These are phyloP conservation scores for Fraxinus albicans DNA, from an alignment of 305 asterid species.

Conservation along the genomic window DNA sequence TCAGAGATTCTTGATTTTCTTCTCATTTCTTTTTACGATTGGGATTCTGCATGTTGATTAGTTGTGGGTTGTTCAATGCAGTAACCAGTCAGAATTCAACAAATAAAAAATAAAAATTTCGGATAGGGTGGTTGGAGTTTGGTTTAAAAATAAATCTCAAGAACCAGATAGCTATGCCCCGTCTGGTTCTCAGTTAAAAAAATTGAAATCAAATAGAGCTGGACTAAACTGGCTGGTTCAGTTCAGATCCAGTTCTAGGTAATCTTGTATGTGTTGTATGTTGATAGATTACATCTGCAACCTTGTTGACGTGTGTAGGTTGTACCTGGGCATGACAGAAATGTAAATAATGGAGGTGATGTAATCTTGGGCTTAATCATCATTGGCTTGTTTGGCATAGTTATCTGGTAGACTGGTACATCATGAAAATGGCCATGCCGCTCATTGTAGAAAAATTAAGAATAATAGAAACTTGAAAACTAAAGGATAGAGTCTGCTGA, in stretches of 20 bases:
- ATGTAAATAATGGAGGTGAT: background rate
- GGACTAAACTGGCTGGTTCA: background rate
- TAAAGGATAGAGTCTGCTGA: too few species aligned
- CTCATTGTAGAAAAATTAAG: background rate
- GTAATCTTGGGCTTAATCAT: background rate
- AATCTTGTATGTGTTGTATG: background rate
- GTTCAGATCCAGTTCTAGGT: background rate
- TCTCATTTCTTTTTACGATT: background rate
- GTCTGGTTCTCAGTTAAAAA: background rate
- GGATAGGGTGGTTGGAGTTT: background rate
- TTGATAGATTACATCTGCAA: background rate
- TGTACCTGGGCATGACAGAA: slow-evolving; percentile 1
- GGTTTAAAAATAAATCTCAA: background rate
- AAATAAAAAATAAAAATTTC: background rate
- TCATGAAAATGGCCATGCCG: slow-evolving; percentile 4
- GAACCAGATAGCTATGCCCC: background rate
- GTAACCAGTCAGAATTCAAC: background rate
- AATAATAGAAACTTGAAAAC: too few species aligned
- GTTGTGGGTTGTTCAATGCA: background rate
- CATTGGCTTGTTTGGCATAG: background rate
- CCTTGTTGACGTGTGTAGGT: background rate
- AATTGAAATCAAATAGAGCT: background rate
- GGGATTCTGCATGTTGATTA: background rate
- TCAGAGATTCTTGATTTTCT: background rate
- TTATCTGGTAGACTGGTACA: background rate